Percentiles rank a stretch among this genome's conserved stretches.
Evolutionary conservation across 768 basidiomycete species (phyloP).

Genomic region (Mrakia frigida): DNA sequence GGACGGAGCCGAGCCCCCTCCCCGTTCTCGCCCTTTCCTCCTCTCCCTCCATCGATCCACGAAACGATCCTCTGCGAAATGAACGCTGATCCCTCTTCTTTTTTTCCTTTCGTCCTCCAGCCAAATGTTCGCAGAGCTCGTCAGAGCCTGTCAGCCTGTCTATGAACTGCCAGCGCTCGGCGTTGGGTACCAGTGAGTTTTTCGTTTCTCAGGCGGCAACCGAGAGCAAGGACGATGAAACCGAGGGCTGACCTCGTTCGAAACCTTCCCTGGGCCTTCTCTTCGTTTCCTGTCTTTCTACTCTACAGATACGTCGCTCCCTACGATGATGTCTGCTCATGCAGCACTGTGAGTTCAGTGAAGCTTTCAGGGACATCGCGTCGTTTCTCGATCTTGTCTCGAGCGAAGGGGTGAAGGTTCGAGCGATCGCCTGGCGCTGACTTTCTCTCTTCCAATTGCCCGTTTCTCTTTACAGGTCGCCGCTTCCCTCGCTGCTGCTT

Average conservation of each 20-base stretch:
- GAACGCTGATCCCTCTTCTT: not conserved
- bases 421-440: not conserved
- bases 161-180: not conserved
- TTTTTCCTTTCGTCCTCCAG: not conserved
- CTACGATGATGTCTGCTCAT: not conserved
- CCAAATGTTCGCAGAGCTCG: not conserved
- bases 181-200: not conserved
- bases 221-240: not conserved
- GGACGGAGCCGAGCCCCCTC: not conserved
- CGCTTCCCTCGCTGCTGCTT: slow-evolving; percentile 8
- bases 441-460: not conserved
- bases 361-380: not conserved
- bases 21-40: not conserved
- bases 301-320: slow-evolving; percentile 1
- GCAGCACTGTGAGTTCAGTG: not conserved
- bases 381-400: not conserved
- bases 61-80: too few relatives aligned
- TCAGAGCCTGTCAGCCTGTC: not conserved
- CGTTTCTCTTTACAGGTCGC: not conserved
- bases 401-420: not conserved
- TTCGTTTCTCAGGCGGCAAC: not conserved
- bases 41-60: not conserved
- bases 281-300: not conserved
- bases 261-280: not conserved
- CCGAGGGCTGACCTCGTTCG: not conserved